Base-by-base conservation (phyloP, 2,329 filamentous ascomycete genomes). In the Neonectria punicea region DNA sequence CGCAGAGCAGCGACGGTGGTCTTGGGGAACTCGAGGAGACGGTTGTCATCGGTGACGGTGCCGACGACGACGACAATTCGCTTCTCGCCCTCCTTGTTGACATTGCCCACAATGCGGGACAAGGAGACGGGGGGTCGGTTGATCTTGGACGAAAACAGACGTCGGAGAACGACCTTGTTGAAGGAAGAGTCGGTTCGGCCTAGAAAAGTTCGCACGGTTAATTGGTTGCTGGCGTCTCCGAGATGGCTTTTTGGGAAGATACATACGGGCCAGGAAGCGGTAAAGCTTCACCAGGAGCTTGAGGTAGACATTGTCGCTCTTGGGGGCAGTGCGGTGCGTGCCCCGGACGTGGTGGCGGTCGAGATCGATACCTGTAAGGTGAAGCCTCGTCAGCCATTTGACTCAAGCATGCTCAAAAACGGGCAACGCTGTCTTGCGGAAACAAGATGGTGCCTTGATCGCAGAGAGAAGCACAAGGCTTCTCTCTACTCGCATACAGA, bases 271-370 rank as follows among this genome's bases (percentile, higher is more conserved):
- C 83, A 97, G 86, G 90, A 97, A 97, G 88, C 93, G 92, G 89
- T 97, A 97, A 61, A 97, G 92, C 92, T 98, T 98, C 85, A 98
- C 94, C 82, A 98, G 88, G 82, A 98, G 90, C 89, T 95, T 95
- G 77, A 97, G 88, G 86, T 98, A 97, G 80, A 95, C 93, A 89
- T 98, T 97, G 87, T 97, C 93, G 87, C 92, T 97, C 92, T 98
- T 98, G 80, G 94, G 93, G 76, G 93, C 93, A 89, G 92, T 93
- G 84, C 94, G 93, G 89, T 97, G 94, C 74, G 88, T 90, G 81
- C 80, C 84, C 80, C 87, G 87, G 80, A 89, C 87, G 82, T 92
- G 89, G 84, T 91, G 89, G 76, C 84, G 84, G 82, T 90, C 85
- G 78, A 91, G 85, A 89, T 91, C 89, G 84, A 91, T 90, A 89